Conservation (phyloP, 2,329 filamentous ascomycete genomes). For the Zymoseptoria passerinii region DNA sequence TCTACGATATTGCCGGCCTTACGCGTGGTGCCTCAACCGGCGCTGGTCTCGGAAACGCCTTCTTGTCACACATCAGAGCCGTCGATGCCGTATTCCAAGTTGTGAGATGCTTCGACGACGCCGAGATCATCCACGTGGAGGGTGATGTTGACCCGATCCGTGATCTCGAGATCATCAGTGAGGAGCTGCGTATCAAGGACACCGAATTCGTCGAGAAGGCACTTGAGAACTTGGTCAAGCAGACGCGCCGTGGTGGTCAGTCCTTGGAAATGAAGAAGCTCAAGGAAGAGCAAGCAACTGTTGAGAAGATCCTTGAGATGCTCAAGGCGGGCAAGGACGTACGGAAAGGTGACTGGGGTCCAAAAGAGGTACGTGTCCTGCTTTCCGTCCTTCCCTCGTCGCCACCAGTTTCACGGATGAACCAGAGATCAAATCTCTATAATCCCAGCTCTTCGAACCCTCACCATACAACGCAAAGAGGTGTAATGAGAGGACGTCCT, state of each 20-base stretch:
- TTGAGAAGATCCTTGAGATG: constrained; percentile 78
- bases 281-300: constrained; percentile 84
- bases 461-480: constrained; percentile 66
- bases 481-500: constrained; percentile 76
- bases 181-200: constrained; percentile 94
- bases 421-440: constrained; percentile 92
- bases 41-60: constrained; percentile 93
- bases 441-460: constrained; percentile 99
- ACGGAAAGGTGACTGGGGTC: constrained; percentile 77
- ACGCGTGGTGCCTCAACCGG: constrained; percentile 94
- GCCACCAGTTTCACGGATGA: constrained; percentile 68
- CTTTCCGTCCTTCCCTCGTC: constrained; percentile 21
- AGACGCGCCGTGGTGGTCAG: constrained; percentile 88
- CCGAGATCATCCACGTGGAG: constrained; percentile 98
- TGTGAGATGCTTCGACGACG: constrained; percentile 66
- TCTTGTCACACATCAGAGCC: constrained; percentile 96
- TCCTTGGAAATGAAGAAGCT: constrained; percentile 97
- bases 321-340: constrained; percentile 88
- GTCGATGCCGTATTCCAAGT: constrained; percentile 36
- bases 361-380: constrained; percentile 76
- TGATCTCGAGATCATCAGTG: constrained; percentile 92
- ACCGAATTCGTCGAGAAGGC: constrained; percentile 98
- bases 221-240: constrained; percentile 83
- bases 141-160: constrained; percentile 93
- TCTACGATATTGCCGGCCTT: constrained; percentile 97